Conservation (phyloP, 2,329 filamentous ascomycete genomes). For the Colletotrichum euphorbiae region DNA sequence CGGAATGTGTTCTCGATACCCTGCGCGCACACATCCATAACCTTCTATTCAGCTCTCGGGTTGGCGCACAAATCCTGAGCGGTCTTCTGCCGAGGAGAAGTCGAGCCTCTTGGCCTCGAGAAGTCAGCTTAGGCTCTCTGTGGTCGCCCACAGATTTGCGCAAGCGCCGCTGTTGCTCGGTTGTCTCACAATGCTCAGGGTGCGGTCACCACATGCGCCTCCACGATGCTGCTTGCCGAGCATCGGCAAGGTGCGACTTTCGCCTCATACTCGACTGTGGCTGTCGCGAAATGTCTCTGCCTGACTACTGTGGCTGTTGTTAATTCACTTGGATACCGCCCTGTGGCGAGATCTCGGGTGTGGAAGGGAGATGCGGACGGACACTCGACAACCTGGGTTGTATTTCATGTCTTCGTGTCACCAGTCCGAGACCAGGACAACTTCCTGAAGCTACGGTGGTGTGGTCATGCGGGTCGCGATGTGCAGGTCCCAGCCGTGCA, state of each 20-base stretch:
- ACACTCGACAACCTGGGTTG: background rate
- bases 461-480: constrained; percentile 2
- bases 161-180: background rate
- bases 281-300: constrained; percentile 32
- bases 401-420: constrained; percentile 5
- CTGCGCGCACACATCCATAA: background rate
- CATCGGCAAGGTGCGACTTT: background rate
- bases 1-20: constrained; percentile 1
- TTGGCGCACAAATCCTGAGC: constrained; percentile 7
- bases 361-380: background rate
- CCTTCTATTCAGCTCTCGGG: background rate
- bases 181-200: background rate
- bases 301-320: background rate
- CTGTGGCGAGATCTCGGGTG: background rate
- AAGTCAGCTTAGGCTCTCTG: background rate
- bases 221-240: background rate
- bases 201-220: constrained; percentile 5
- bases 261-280: constrained; percentile 3
- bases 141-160: background rate
- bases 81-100: background rate
- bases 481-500: constrained; percentile 1
- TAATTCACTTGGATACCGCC: background rate
- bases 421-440: constrained; percentile 10
- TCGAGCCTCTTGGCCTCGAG: background rate
- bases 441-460: background rate